Evolutionary conservation across 75 land plant species (phyloP), one percentile per base, ranked within the genome.

Genomic region (Cunninghamia lanceolata): DNA sequence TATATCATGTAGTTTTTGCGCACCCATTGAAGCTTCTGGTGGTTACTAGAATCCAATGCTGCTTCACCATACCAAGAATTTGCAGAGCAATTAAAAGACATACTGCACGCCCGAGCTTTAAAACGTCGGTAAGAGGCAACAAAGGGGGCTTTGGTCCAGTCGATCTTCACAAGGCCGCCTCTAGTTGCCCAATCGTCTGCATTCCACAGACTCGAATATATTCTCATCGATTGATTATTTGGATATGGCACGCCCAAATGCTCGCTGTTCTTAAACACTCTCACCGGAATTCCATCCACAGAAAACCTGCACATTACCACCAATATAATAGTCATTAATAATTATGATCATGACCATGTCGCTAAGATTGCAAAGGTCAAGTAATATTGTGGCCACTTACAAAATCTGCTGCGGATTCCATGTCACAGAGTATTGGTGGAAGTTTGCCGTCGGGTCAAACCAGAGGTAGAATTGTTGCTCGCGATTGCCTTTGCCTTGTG

Each of bases 21-120:
- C 30, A 30, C 74, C 74, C 74, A 70, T 28, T 30, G 2, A 9
- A 70, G 74, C 9, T 30, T 30, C 74, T 10, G 13, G 3, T 70
- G 35, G 1, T 70, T 0, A n/a, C 13, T 10, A 2, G 10, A 70
- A 30, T 70, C 74, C 30, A 70, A 30, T n/a, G 74, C 74, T 70
- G 30, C 74, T 8, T n/a, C n/a, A n/a, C n/a, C n/a, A n/a, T n/a
- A 9, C 74, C 74, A n/a, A 25, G 74, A 70, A 28, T 70, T 70
- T 28, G 34, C 34, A 30, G 34, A 70, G 34, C 74, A 70, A 70
- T 28, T 35, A 7, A 7, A 30, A n/a, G 74, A 28, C 9, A 0
- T 9, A 30, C 74, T 70, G 80, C 99, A 97, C 1, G 91, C 93
- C 43, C 93, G 94, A 34, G 87, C 50, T 25, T 3, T 50, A 54